Base-by-base conservation (phyloP, 2,329 filamentous ascomycete species). In the Corniculantispora saksenae region DNA sequence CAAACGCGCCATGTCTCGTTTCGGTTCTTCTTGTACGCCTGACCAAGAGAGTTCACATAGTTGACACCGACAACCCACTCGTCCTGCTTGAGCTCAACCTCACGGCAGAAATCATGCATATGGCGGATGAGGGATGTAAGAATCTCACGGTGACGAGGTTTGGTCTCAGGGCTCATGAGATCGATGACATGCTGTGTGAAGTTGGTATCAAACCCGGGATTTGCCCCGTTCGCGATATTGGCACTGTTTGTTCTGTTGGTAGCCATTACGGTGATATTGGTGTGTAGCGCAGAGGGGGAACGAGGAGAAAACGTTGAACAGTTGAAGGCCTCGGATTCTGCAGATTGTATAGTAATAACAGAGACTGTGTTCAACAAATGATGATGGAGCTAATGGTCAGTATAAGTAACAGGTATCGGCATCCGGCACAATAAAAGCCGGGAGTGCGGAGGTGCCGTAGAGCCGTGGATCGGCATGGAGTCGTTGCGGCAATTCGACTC, bases 41-140 rank as follows among this genome's bases (percentile, higher is more conserved):
- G 87, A 67, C 91, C 91, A 67, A 92, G 85, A 54, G 86, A 84
- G 81, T 93, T 93, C 79, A 93, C 80, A 75, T 90, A 93, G 72
- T 90, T 83, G 63, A 93, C 89, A 62, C 90, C 91, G 9, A 86
- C 78, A 77, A 92, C 85, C 91, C 91, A 93, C 78, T 94, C 91
- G 63, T 91, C 90, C 38, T 87, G 83, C 21, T 88, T 92, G 60
- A 94, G 85, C 78, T 93, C 90, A 69, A 91, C 86, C 73, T 94
- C 91, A 65, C 91, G 87, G 64, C 87, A 85, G 76, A 93, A 93
- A 78, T 93, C 90, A 80, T 94, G 91, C 66, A 94, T 82, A 79
- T 93, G 90, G 57, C 80, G 82, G 77, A 93, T 88, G 70, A 93
- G 78, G 32, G 85, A 82, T 67, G 81, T 77, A 72, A 93, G 80